A percentile compares a stretch with the other conserved stretches of the same genome.
These are phyloP conservation scores for Cyclaneusma minus DNA, from an alignment of 2,329 filamentous ascomycete genomes.

Conservation along the genomic window DNA sequence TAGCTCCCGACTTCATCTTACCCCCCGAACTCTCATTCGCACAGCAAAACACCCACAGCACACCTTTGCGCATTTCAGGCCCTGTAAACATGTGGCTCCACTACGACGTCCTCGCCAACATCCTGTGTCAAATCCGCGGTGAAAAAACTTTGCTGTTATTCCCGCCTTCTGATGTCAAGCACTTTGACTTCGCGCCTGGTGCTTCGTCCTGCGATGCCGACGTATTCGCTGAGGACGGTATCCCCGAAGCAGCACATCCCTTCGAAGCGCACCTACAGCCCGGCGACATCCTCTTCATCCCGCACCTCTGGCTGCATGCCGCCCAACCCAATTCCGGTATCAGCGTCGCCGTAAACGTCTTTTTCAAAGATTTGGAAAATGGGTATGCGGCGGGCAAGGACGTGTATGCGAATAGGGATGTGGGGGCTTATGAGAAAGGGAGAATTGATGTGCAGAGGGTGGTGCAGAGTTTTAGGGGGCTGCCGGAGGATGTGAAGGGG, in stretches of 20 bases:
- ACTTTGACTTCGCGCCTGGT: conserved; percentile 58
- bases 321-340: conserved; percentile 39
- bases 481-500: conserved; percentile 49
- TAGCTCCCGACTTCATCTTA: conserved; percentile 55
- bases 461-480: conserved; percentile 40
- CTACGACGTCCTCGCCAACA: conserved; percentile 81
- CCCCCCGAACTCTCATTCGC: conserved; percentile 46
- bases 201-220: conserved; percentile 68
- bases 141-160: conserved; percentile 63
- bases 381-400: conserved; percentile 64
- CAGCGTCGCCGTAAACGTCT: conserved; percentile 77
- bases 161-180: conserved; percentile 57
- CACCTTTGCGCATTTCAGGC: conserved; percentile 64
- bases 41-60: conserved; percentile 53
- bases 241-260: conserved; percentile 34
- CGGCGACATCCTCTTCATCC: conserved; percentile 69
- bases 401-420: conserved; percentile 76
- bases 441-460: conserved; percentile 58
- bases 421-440: conserved; percentile 73
- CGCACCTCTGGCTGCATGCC: conserved; percentile 73
- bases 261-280: conserved; percentile 49
- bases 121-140: conserved; percentile 66
- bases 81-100: conserved; percentile 80
- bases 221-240: conserved; percentile 39
- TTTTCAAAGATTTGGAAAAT: conserved; percentile 57